These are phyloP conservation scores for Pascua sp. DNA, from an alignment of 1,284 basidiomycete species.

Conservation along the genomic window DNA sequence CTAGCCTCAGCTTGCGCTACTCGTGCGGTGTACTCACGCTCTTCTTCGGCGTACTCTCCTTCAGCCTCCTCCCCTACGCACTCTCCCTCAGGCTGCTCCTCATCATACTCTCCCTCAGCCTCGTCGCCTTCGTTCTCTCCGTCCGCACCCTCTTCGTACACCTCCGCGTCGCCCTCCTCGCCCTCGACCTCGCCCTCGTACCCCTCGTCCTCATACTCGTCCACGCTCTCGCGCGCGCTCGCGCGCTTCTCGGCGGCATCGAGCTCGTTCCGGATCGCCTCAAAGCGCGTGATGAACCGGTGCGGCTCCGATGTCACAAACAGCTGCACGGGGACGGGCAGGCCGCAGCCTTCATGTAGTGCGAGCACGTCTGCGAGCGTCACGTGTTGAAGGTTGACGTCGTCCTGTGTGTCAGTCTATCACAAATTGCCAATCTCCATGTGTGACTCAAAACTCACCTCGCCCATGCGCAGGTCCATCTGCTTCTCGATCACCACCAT, in stretches of 20 bases:
- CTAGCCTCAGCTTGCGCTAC: not conserved
- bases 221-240: conserved; percentile 44
- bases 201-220: conserved; percentile 56
- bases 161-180: not conserved
- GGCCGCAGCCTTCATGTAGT: conserved; percentile 37
- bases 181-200: conserved; percentile 4
- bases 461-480: conserved; percentile 62
- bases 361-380: conserved; percentile 39
- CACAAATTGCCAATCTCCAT: not conserved
- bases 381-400: conserved; percentile 33
- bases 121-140: not conserved
- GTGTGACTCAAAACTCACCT: conserved; percentile 54
- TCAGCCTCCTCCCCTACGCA: conserved; percentile 7
- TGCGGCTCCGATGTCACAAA: conserved; percentile 31
- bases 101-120: conserved; percentile 1
- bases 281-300: conserved; percentile 41
- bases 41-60: conserved; percentile 6
- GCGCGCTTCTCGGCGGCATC: conserved; percentile 58
- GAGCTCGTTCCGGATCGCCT: conserved; percentile 39
- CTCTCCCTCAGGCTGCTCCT: not conserved
- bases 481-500: conserved; percentile 37
- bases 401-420: conserved; percentile 33
- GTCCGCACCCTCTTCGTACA: not conserved
- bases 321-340: conserved; percentile 39
- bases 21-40: conserved; percentile 8